Conservation (phyloP, 2,329 filamentous ascomycete species). For the Neophaeococcomyces mojaviensis region DNA sequence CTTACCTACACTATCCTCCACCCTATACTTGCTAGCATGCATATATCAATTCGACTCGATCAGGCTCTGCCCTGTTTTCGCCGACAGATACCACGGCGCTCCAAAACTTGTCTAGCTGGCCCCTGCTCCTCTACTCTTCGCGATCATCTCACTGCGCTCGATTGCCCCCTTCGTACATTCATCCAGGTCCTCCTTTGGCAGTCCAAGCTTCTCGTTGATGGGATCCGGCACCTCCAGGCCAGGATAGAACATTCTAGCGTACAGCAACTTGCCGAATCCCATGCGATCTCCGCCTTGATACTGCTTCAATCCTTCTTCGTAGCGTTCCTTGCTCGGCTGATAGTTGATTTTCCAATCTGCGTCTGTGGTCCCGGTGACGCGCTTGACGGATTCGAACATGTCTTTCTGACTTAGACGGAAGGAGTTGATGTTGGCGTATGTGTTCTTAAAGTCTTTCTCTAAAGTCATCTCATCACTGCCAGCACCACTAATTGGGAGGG, state of each 20-base stretch:
- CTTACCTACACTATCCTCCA: too few species aligned
- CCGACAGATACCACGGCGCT: too few species aligned
- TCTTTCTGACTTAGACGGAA: conserved; percentile 56
- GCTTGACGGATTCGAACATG: conserved; percentile 56
- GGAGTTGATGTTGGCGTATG: conserved; percentile 45
- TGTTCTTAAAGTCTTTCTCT: conserved; percentile 40
- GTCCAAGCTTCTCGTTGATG: conserved; percentile 19
- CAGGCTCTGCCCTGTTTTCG: too few species aligned
- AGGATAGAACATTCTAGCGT: conserved; percentile 48
- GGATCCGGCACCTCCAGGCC: conserved; percentile 15
- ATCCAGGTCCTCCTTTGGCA: conserved; percentile 24
- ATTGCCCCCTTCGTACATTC: conserved; percentile 42
- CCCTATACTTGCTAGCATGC: too few species aligned
- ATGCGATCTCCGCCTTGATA: conserved; percentile 37
- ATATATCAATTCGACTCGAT: too few species aligned
- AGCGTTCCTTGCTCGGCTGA: conserved; percentile 43
- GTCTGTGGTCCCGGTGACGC: conserved; percentile 50
- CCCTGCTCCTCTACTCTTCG: conserved; percentile 19
- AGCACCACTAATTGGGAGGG: too few species aligned
- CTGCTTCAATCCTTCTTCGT: conserved; percentile 38
- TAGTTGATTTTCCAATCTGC: conserved; percentile 53
- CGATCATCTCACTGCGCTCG: conserved; percentile 27
- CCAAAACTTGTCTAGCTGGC: too few species aligned
- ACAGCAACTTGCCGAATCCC: conserved; percentile 47
- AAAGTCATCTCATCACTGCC: too few species aligned